Base-by-base conservation (phyloP, 129 eudicot genomes). In the Flaveria robusta region DNA sequence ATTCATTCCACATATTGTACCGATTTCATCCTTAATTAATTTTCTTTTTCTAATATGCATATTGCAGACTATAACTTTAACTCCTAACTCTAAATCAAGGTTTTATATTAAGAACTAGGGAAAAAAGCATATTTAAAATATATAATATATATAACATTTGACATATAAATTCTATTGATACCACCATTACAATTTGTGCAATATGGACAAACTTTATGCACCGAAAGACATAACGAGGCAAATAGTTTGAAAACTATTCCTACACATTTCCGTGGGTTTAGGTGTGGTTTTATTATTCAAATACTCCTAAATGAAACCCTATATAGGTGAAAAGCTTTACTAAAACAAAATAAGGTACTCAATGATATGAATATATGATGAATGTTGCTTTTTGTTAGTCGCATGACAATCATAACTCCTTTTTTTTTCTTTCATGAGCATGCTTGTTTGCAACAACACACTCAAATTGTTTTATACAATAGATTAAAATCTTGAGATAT, bases 381-480 rank as follows among this genome's bases (percentile, higher is more conserved):
- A 50, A 64, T 27, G 12, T 41, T 65, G 62, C 79, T 72, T 79
- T 79, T 79, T 79, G 16, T 72, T 72, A 8, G 79, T 72, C 83
- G 19, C 83, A 63, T 79, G 74, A 42, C 31, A 62, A 52, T 72
- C 59, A 72, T 79, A 72, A 52, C 78, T 66, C 62, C 74, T 55
- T 79, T 79, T 29, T 64, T 72, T 79, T 79, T 29, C 52, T 72
- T 37, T 46, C 60, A 62, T 18, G 47, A 50, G 83, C 83, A 79
- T 79, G 83, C 83, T 66, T 72, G 68, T 79, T 72, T 50, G 34
- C 69, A 52, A 72, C 23, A 79, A 72, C 74, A 79, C 39, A 46
- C 51, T 79, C 74, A 72, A 65, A 72, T 16, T n/a, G 66, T 31
- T 74, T 72, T 50, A 26, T 8, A 26, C 59, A 46, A 26, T 8